phyloP scores from a whole-genome alignment of 352 stramenopile genomes.

The Phytopythium kandeliae region DNA sequence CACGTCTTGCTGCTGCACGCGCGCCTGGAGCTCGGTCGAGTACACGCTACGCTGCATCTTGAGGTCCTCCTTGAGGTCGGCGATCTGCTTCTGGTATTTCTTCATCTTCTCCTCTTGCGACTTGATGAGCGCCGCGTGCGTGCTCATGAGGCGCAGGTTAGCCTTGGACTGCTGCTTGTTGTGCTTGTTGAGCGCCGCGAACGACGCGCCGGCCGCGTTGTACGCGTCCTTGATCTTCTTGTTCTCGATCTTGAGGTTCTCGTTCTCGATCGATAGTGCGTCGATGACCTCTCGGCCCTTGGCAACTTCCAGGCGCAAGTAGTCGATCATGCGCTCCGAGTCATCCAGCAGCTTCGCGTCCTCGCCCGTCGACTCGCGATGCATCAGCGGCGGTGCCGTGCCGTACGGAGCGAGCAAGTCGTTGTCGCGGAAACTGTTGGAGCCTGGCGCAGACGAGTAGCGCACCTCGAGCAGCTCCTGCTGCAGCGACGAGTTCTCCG shows the following conservation, averaged over 20 bases:
- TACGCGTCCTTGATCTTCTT: slow-evolving; percentile 92
- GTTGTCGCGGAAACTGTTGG: slow-evolving; percentile 34
- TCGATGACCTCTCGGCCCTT: slow-evolving; percentile 72
- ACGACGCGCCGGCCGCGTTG: slow-evolving; percentile 88
- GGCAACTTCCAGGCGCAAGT: slow-evolving; percentile 69
- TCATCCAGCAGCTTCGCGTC: slow-evolving; percentile 73
- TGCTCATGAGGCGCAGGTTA: slow-evolving; percentile 88
- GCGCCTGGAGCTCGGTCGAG: slow-evolving; percentile 66
- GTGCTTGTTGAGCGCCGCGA: slow-evolving; percentile 90
- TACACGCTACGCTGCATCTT: slow-evolving; percentile 78
- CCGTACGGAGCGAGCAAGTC: slow-evolving; percentile 25
- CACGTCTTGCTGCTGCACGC: slow-evolving; percentile 51
- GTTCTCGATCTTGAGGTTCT: slow-evolving; percentile 82
- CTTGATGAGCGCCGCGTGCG: slow-evolving; percentile 79
- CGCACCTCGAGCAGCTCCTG: slow-evolving; percentile 60
- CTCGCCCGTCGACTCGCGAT: slow-evolving; percentile 34
- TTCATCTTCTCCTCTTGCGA: slow-evolving; percentile 89
- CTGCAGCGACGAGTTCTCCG: slow-evolving; percentile 67
- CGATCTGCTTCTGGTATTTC: slow-evolving; percentile 84
- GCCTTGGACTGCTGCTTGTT: slow-evolving; percentile 93
- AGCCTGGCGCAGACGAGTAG: slow-evolving; percentile 29
- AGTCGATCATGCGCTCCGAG: slow-evolving; percentile 83
- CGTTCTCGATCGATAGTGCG: slow-evolving; percentile 63
- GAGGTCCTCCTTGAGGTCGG: slow-evolving; percentile 76
- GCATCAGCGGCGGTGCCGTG: slow-evolving; percentile 5